phyloP scores from a whole-genome alignment of 805 yeast species.

The Helenozyma baotianmanensis region DNA sequence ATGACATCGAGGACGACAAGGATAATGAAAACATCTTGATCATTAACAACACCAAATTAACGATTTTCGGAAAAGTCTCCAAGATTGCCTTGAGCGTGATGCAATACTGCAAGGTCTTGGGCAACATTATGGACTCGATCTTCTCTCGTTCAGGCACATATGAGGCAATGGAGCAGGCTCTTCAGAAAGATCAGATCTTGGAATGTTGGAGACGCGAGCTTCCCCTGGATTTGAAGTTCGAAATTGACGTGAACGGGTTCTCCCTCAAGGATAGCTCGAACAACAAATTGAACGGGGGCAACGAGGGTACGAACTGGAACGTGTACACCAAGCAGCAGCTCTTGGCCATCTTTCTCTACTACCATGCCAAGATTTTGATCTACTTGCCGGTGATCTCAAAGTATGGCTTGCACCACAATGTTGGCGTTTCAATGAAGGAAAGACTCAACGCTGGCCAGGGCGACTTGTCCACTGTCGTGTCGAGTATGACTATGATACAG shows the following conservation, averaged over 20 bases:
- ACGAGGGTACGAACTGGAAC: conserved; percentile 20
- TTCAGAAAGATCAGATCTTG: conserved; percentile 54
- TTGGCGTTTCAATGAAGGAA: conserved; percentile 37
- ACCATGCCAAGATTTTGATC: conserved; percentile 41
- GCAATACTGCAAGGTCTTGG: conserved; percentile 69
- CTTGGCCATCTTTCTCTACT: conserved; percentile 44
- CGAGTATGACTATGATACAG: conserved; percentile 64
- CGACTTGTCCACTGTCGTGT: conserved; percentile 25
- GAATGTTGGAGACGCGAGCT: conserved; percentile 77
- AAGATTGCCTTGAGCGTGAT: conserved; percentile 59
- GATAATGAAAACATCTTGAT: conserved; percentile 53
- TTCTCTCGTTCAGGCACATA: conserved; percentile 51
- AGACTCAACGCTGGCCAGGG: conserved; percentile 35
- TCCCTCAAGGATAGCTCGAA: conserved; percentile 26
- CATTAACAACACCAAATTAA: conserved; percentile 53
- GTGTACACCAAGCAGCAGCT: conserved; percentile 42
- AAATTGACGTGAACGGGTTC: conserved; percentile 56
- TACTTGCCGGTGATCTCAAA: conserved; percentile 39
- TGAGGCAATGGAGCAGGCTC: conserved; percentile 24
- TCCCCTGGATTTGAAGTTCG: conserved; percentile 57
- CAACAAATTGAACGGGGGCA: conserved; percentile 6
- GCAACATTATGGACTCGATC: conserved; percentile 65
- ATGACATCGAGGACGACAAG: conserved; percentile 26
- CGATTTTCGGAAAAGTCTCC: conserved; percentile 67
- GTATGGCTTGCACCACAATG: conserved; percentile 38